Evolutionary conservation across 2,329 filamentous ascomycete genomes (phyloP).

Genomic region (Trichoderma harzianum): DNA sequence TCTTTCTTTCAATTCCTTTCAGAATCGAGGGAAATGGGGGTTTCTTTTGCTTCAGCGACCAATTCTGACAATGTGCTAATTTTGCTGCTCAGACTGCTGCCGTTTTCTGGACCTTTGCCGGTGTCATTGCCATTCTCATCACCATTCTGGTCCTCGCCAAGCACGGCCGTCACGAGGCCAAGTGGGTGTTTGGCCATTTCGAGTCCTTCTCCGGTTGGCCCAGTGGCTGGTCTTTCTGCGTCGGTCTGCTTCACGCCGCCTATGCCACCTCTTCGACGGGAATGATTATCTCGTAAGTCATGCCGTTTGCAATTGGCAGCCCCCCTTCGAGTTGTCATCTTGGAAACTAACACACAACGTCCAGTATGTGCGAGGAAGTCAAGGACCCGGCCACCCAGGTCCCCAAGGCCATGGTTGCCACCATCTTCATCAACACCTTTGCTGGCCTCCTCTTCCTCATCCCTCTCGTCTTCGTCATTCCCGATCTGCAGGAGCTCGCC

Average conservation of each 20-base stretch:
- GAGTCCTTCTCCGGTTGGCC: constrained; percentile 67
- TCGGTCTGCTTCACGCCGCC: constrained; percentile 68
- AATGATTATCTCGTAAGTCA: constrained; percentile 71
- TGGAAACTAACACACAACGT: not conserved
- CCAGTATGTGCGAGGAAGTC: constrained; percentile 71
- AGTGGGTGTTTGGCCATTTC: constrained; percentile 66
- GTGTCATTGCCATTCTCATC: constrained; percentile 63
- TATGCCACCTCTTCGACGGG: constrained; percentile 74
- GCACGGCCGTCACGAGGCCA: constrained; percentile 59
- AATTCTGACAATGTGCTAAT: not conserved
- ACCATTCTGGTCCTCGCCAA: constrained; percentile 64
- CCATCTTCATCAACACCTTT: constrained; percentile 63
- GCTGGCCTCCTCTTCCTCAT: constrained; percentile 66
- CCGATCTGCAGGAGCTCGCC: constrained; percentile 55
- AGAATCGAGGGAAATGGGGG: constrained; percentile 11
- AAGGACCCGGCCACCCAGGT: constrained; percentile 63
- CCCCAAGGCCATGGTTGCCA: constrained; percentile 68
- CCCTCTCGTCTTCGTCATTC: constrained; percentile 66
- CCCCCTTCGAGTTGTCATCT: not conserved
- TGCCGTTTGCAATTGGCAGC: too few species aligned
- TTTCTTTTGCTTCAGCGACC: not conserved
- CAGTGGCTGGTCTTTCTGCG: constrained; percentile 68
- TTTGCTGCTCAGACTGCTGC: constrained; percentile 57
- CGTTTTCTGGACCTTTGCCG: constrained; percentile 71
- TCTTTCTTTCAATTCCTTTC: not conserved